Evolutionary conservation across 306 rosid species (phyloP).

Genomic region (Dryas drummondii): DNA sequence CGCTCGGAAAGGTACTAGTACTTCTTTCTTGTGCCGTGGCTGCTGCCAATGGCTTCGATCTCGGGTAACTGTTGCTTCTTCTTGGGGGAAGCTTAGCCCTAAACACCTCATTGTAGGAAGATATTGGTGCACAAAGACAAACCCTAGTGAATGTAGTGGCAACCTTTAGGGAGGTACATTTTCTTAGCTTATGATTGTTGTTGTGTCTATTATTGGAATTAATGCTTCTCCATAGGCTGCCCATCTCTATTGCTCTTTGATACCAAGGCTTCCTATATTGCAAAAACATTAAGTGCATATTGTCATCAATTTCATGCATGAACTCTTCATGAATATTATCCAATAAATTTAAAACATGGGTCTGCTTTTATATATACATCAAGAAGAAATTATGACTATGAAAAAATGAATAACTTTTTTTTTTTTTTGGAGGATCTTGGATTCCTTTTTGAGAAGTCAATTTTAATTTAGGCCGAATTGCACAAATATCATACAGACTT

Average conservation of each 20-base stretch:
- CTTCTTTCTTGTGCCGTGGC: slow-evolving; percentile 30
- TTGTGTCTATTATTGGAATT: slow-evolving; percentile 16
- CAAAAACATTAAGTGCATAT: not conserved
- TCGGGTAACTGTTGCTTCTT: slow-evolving; percentile 86
- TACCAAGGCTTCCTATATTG: slow-evolving; percentile 75
- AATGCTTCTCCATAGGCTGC: slow-evolving; percentile 53
- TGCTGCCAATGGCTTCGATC: slow-evolving; percentile 53
- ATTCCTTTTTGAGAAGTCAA: no score
- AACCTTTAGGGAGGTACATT: slow-evolving; percentile 74
- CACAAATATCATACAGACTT: no score
- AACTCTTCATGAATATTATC: no score
- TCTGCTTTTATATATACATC: not conserved
- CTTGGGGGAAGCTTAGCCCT: slow-evolving; percentile 75
- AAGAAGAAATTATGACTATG: no score
- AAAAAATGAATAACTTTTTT: no score
- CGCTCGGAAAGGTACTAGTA: slow-evolving; percentile 18
- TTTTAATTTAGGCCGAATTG: no score
- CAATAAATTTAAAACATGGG: not conserved
- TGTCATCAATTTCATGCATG: no score
- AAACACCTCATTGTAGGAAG: slow-evolving; percentile 75
- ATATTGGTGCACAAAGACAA: slow-evolving; percentile 90
- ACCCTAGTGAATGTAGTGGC: slow-evolving; percentile 86
- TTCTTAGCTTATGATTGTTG: slow-evolving; percentile 52
- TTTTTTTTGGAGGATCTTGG: no score
- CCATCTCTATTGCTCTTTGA: slow-evolving; percentile 73